Evolutionary conservation across 1,284 basidiomycete genomes (phyloP).

Genomic region (Rhizopogon parksii): DNA sequence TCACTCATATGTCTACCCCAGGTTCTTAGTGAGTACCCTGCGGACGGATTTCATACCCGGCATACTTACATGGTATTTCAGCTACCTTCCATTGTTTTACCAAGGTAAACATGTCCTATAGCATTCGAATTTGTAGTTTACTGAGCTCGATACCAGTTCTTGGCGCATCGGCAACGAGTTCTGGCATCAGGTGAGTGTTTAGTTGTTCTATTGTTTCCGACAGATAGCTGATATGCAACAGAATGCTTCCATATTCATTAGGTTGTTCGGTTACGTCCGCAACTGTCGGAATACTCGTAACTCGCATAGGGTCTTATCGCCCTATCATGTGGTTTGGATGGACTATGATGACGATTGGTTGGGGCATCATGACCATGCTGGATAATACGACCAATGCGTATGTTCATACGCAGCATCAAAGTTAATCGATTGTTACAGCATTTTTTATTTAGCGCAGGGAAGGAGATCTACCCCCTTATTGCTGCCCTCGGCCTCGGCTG

Average conservation of each 20-base stretch:
- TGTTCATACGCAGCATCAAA: not conserved
- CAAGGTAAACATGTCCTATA: conserved; percentile 17
- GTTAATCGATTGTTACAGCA: not conserved
- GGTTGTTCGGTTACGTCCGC: conserved; percentile 28
- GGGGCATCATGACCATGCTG: conserved; percentile 32
- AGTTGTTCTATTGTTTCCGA: not conserved
- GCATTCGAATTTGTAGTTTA: conserved; percentile 22
- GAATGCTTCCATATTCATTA: conserved; percentile 40
- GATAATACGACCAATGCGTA: conserved; percentile 25
- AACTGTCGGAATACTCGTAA: conserved; percentile 32
- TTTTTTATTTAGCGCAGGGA: conserved; percentile 17
- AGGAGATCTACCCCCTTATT: conserved; percentile 31
- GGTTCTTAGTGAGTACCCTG: conserved; percentile 20
- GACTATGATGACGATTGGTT: conserved; percentile 28
- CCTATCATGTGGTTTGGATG: conserved; percentile 30
- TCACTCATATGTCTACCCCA: conserved; percentile 4
- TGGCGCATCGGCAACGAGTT: conserved; percentile 37
- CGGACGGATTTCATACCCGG: not conserved
- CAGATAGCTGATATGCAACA: conserved; percentile 6
- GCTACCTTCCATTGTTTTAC: conserved; percentile 26
- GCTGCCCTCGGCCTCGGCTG: conserved; percentile 31
- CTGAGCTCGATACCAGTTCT: conserved; percentile 22
- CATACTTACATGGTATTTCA: conserved; percentile 10
- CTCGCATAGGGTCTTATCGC: conserved; percentile 32
- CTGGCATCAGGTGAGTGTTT: conserved; percentile 32